phyloP scores from a whole-genome alignment of 768 basidiomycete genomes.

The Termitomyces sp. region DNA sequence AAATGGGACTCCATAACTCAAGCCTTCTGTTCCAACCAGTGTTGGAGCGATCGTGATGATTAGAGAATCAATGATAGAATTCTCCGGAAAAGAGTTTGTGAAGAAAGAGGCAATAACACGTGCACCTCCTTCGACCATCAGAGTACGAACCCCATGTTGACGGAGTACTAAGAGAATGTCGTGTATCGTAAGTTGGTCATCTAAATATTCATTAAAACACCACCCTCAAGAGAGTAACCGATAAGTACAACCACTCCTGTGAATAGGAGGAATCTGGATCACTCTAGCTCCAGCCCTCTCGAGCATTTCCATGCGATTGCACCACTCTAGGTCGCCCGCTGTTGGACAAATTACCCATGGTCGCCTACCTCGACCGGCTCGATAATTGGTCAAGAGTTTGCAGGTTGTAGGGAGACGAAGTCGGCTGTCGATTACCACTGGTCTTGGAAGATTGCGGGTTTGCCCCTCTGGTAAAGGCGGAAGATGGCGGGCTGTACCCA shows the following conservation, averaged over 20 bases:
- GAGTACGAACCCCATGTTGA: constrained; percentile 52
- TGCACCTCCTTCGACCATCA: constrained; percentile 98
- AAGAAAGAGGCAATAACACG: constrained; percentile 75
- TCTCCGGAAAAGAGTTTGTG: constrained; percentile 10
- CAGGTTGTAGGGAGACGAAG: constrained; percentile 62
- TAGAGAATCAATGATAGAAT: constrained; percentile 56
- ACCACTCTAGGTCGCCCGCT: constrained; percentile 20
- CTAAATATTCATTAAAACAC: background rate
- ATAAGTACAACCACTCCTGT: constrained; percentile 25
- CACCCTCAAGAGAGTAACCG: too few relatives aligned
- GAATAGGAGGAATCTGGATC: constrained; percentile 37
- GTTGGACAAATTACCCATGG: constrained; percentile 67
- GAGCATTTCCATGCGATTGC: constrained; percentile 35
- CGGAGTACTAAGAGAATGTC: constrained; percentile 46
- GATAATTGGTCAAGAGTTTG: constrained; percentile 66
- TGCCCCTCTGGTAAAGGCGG: constrained; percentile 31
- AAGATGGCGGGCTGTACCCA: constrained; percentile 46
- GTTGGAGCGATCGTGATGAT: constrained; percentile 85
- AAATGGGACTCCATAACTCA: constrained; percentile 41
- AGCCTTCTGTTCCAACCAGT: constrained; percentile 70
- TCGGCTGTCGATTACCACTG: constrained; percentile 76
- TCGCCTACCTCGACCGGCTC: constrained; percentile 49
- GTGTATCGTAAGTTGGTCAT: constrained; percentile 32
- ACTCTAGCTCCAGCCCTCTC: constrained; percentile 64
- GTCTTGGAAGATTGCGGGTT: constrained; percentile 57